Conservation (phyloP, 2,329 filamentous ascomycete species). For the Pseudocercospora eumusae region DNA sequence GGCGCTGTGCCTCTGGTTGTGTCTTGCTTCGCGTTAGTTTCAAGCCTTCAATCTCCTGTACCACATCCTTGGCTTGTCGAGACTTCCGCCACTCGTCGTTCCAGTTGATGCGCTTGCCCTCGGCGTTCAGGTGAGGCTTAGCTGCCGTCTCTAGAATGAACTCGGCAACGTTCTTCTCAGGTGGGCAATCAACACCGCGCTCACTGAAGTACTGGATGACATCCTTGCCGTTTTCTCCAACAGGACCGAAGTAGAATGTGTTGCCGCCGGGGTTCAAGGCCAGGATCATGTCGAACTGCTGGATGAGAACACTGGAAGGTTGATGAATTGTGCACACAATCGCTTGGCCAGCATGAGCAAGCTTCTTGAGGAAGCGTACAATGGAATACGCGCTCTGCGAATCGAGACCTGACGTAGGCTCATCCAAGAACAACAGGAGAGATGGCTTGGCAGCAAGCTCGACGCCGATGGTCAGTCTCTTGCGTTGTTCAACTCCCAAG, state of each 20-base stretch:
- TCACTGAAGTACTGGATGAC: constrained; percentile 69
- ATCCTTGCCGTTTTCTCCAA: constrained; percentile 65
- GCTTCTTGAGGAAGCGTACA: constrained; percentile 67
- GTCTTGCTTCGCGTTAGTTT: constrained; percentile 58
- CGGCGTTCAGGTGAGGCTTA: constrained; percentile 54
- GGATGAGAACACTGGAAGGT: constrained; percentile 67
- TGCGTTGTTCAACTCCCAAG: constrained; percentile 69
- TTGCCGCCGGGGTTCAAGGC: constrained; percentile 69
- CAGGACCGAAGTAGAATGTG: constrained; percentile 72
- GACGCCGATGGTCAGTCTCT: constrained; percentile 72
- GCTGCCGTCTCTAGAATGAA: constrained; percentile 67
- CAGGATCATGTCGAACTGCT: constrained; percentile 73
- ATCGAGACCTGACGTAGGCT: constrained; percentile 71
- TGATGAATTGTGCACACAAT: constrained; percentile 76
- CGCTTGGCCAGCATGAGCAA: constrained; percentile 66
- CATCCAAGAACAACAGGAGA: constrained; percentile 69
- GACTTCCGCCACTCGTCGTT: constrained; percentile 73
- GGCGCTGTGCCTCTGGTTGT: constrained; percentile 36
- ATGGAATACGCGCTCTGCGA: constrained; percentile 69
- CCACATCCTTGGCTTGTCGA: constrained; percentile 58
- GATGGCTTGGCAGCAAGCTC: constrained; percentile 70
- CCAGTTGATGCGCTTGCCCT: constrained; percentile 67
- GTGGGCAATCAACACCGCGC: constrained; percentile 66
- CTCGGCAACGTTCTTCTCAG: constrained; percentile 66
- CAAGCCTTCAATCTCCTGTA: constrained; percentile 67